Conservation (phyloP, 331 rosid genomes). For the Dryas integrifolia region DNA sequence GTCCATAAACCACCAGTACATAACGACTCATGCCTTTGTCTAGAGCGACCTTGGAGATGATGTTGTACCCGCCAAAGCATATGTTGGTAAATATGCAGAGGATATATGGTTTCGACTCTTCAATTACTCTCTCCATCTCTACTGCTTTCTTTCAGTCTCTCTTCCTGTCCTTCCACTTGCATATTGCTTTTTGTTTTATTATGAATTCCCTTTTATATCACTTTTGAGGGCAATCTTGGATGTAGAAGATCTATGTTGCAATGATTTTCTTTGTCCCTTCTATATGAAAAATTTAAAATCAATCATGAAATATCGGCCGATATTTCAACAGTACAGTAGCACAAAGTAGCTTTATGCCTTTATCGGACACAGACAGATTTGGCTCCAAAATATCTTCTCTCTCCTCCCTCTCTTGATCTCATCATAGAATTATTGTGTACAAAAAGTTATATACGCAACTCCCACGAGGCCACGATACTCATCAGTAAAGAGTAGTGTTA, state of each 20-base stretch:
- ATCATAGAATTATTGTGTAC: neutral
- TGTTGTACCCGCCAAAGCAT: constrained; percentile 14
- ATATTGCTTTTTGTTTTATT: neutral
- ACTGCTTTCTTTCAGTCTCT: neutral
- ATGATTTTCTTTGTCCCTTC: too few species aligned
- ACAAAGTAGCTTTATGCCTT: too few species aligned
- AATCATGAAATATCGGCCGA: too few species aligned
- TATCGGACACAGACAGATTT: too few species aligned
- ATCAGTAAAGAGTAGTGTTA: too few species aligned
- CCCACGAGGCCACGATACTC: neutral
- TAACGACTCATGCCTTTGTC: constrained; percentile 28
- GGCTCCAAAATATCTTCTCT: neutral
- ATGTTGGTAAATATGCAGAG: constrained; percentile 9
- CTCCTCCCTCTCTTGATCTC: neutral
- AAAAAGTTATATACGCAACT: neutral
- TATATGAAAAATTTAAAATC: too few species aligned
- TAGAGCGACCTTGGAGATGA: constrained; percentile 19
- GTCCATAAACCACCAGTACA: constrained; percentile 27
- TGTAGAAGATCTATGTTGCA: too few species aligned
- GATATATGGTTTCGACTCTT: constrained; percentile 3
- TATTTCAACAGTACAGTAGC: too few species aligned
- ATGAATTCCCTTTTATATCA: neutral
- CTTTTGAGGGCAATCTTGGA: neutral
- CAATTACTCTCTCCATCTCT: neutral
- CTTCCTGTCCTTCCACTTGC: neutral